Base-by-base conservation (phyloP, 2,329 filamentous ascomycete genomes). In the Colletotrichum cuscutae region DNA sequence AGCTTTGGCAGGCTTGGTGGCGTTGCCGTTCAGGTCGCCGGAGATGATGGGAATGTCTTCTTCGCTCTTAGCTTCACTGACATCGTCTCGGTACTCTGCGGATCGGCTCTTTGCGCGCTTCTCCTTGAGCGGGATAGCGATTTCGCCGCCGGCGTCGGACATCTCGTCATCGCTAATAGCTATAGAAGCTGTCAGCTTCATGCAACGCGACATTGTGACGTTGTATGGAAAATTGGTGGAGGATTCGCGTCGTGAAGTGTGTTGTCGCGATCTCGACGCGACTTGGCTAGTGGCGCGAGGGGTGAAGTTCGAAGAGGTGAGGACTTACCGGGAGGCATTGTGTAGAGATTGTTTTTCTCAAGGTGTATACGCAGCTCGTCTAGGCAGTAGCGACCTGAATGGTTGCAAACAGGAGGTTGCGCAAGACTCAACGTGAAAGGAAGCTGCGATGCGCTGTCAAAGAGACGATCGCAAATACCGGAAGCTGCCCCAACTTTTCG, bases 141-240 rank as follows among this genome's bases (percentile, higher is more conserved):
- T 59, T 13, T 54, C 68, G 68, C 58, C 61, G 56, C 56, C 58
- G 15, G 67, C 22, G 28, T 83, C 83, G 13, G 81, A 82, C 56
- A 78, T 74, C 54, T 82, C 80, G 3, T 80, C 78, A 62, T 84
- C 82, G 75, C 82, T 84, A 13, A 84, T 76, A 49, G 82, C 82
- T 84, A 64, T n/a, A 42, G 22, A 5, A 5, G 37, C 13, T 4
- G 61, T 75, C 24, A 75, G 68, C 61, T 61, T 70, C 3, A 22
- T 66, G 13, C 15, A 53, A 30, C 56, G 35, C 28, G 71, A 35
- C 61, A 73, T 73, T 12, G 26, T 53, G 42, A 19, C 30, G 13
- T 15, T 15, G 35, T 22, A 22, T n/a, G n/a, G 28, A 7, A 19
- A 30, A 58, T 65, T 56, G 60, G 22, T 26, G 46, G 4, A 26